A percentile compares a stretch with the other conserved stretches of the same genome.
phyloP scores from a whole-genome alignment of 208 protist species.

The Crithidia fasciculata region DNA sequence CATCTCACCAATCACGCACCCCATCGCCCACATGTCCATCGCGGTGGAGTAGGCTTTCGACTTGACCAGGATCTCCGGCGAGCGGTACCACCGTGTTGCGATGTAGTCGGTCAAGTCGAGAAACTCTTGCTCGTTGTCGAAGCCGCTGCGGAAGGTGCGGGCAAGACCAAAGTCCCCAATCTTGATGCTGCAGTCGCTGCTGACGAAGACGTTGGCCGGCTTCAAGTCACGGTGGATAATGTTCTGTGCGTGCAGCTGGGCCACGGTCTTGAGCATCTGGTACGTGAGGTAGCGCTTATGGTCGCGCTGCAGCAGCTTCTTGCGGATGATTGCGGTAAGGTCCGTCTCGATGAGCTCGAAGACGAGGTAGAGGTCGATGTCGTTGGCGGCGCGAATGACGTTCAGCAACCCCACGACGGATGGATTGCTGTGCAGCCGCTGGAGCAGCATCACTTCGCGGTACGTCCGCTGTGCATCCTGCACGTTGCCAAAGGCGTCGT shows the following conservation, averaged over 20 bases:
- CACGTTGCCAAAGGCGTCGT: slow-evolving; percentile 95
- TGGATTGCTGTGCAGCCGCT: slow-evolving; percentile 70
- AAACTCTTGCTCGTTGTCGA: slow-evolving; percentile 48
- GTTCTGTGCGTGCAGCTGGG: slow-evolving; percentile 90
- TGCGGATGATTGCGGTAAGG: slow-evolving; percentile 93
- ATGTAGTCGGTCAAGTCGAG: slow-evolving; percentile 95
- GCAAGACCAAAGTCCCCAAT: slow-evolving; percentile 98
- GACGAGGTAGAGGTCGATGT: slow-evolving; percentile 97
- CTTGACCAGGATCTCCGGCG: slow-evolving; percentile 97
- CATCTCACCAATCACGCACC: slow-evolving; percentile 97
- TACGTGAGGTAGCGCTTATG: slow-evolving; percentile 96
- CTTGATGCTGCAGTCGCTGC: slow-evolving; percentile 94
- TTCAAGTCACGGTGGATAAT: slow-evolving; percentile 95
- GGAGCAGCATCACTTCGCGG: slow-evolving; percentile 97
- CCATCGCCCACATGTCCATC: slow-evolving; percentile 99
- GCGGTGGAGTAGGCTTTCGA: slow-evolving; percentile 95
- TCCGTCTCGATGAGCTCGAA: slow-evolving; percentile 97
- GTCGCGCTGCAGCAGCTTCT: slow-evolving; percentile 94
- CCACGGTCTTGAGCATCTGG: slow-evolving; percentile 95
- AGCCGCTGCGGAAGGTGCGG: slow-evolving; percentile 68
- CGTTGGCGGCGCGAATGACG: slow-evolving; percentile 96
- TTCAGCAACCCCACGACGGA: slow-evolving; percentile 95
- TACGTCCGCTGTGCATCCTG: slow-evolving; percentile 95
- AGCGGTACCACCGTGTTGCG: slow-evolving; percentile 97
- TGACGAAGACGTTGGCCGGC: slow-evolving; percentile 93